These are phyloP conservation scores for Aspergillus intermedius DNA, from an alignment of 2,329 filamentous ascomycete genomes.

Conservation along the genomic window DNA sequence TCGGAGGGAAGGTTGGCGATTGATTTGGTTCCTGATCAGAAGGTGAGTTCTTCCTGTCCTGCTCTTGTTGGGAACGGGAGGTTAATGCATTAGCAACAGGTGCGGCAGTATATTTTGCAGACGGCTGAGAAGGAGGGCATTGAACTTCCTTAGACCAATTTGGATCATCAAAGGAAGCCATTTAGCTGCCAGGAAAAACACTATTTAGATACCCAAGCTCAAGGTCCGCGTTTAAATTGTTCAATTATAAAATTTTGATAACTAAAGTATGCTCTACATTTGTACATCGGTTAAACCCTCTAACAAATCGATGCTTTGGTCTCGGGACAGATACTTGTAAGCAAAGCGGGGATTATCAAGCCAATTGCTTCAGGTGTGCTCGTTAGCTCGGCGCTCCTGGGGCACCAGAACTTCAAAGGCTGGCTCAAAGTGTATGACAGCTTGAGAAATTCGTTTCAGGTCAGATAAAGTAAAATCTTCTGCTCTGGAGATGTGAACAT, in stretches of 20 bases:
- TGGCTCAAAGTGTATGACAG: too few relatives aligned
- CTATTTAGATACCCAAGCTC: conserved; percentile 4
- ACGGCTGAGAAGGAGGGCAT: conserved; percentile 81
- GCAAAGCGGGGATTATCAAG: too few relatives aligned
- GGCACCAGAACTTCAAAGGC: too few relatives aligned
- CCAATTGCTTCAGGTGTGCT: too few relatives aligned
- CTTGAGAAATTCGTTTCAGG: too few relatives aligned
- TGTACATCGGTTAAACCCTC: too few relatives aligned
- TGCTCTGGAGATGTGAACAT: too few relatives aligned
- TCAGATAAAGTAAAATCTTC: too few relatives aligned
- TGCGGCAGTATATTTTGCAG: conserved; percentile 68
- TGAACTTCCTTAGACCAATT: conserved; percentile 42
- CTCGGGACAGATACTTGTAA: too few relatives aligned
- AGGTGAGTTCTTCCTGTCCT: conserved; percentile 47
- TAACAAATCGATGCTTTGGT: too few relatives aligned
- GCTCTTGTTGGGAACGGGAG: not conserved
- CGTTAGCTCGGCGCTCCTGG: too few relatives aligned
- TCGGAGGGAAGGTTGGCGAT: conserved; percentile 64
- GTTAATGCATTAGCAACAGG: conserved; percentile 38
- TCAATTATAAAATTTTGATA: not conserved
- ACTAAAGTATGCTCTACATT: not conserved
- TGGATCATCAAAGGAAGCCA: too few relatives aligned
- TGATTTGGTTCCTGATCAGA: conserved; percentile 77
- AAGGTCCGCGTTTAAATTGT: not conserved
- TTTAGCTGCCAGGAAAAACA: not conserved